A percentile compares a stretch with the other conserved stretches of the same genome.
These are phyloP conservation scores for Sideroxylon spinosum DNA, from an alignment of 179 eudicot species.

Conservation along the genomic window DNA sequence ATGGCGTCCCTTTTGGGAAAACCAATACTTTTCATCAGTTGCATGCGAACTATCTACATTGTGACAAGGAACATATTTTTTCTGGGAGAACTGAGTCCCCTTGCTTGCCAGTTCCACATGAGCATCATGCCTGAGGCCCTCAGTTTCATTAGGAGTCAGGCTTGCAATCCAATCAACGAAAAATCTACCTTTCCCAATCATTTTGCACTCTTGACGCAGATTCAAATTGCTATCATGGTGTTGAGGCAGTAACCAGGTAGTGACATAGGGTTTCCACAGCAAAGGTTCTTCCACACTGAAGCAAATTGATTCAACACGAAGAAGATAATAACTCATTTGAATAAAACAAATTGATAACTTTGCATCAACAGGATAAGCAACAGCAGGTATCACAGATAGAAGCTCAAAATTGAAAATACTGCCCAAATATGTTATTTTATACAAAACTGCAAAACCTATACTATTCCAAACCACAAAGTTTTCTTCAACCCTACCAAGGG, in stretches of 20 bases:
- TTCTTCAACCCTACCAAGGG: constrained; percentile 26
- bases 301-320: constrained; percentile 71
- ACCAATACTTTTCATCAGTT: constrained; percentile 27
- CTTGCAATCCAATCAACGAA: constrained; percentile 43
- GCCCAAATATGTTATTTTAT: constrained; percentile 50
- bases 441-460: constrained; percentile 56
- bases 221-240: constrained; percentile 29
- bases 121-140: constrained; percentile 22
- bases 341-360: constrained; percentile 41
- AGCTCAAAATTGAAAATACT: constrained; percentile 42
- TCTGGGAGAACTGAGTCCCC: constrained; percentile 12
- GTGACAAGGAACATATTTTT: constrained; percentile 14
- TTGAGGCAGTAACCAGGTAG: constrained; percentile 57
- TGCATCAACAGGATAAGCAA: constrained; percentile 34
- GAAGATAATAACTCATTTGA: constrained; percentile 43
- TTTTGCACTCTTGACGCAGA: constrained; percentile 32
- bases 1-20: constrained; percentile 30
- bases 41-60: constrained; percentile 14
- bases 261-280: constrained; percentile 72
- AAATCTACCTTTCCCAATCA: constrained; percentile 55
- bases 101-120: constrained; percentile 5
- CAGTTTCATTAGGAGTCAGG: constrained; percentile 20
- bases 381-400: constrained; percentile 53
- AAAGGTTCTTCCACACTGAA: constrained; percentile 49
- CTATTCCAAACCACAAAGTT: constrained; percentile 67